Base-by-base conservation (phyloP, 331 rosid genomes). In the Dryas integrifolia region DNA sequence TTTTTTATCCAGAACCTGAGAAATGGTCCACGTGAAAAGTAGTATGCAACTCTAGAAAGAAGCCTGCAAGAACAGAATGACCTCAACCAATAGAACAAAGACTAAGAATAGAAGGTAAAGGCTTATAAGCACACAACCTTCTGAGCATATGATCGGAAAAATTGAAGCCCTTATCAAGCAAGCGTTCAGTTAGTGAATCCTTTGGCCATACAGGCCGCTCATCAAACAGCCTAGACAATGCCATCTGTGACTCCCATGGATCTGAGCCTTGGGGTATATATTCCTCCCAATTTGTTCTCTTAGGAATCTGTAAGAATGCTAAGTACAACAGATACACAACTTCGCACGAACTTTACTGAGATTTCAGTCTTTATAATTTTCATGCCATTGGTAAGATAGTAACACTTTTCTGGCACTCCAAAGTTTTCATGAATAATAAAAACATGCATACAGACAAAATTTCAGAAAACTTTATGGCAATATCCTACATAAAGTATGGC, bases 11-110 rank as follows among this genome's bases (percentile, higher is more conserved):
- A 89, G 58, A 94, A 91, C 82, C 97, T 85, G 61, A 78, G 88
- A 86, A 89, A 94, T 58, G 98, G 98, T 72, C 98, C 97, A 58
- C 96, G 84, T 1, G 98, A 89, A 79, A 91, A 94, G 88, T 91
- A 94, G 83, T 91, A 94, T 69, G 98, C 90, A 67, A 89, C 84
- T 82, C 97, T 88, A 64, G 87, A 91, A 47, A 94, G 97, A 88
- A 86, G 89, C 91, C 98, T 94, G 87, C 85, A 84, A 76, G 59
- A 70, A 53, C 63, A 72, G 70, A 81, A 16, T 67, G 67, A 49
- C 55, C 73, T 84, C 80, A 60, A 64, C 50, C 59, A 58, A 24
- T 63, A 43, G 45, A 38, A 70, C 76, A 76, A 11, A 26, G 39
- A 63, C 10, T 41, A 59, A 81, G 65, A 13, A 26, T 39, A 40